Conservation (phyloP, 2,329 filamentous ascomycete genomes). For the Phoma sp. region DNA sequence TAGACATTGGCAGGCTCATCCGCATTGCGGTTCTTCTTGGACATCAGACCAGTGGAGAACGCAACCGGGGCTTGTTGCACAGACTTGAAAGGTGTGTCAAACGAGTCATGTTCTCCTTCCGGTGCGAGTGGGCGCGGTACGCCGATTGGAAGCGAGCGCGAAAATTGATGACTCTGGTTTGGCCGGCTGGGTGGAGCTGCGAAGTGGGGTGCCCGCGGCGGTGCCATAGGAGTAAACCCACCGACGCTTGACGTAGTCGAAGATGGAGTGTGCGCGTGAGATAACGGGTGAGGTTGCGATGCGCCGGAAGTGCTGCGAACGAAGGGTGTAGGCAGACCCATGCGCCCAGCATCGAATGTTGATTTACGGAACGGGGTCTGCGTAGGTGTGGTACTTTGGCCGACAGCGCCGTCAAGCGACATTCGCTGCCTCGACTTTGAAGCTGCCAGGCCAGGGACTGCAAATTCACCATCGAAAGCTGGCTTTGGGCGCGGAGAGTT, state of each 20-base stretch:
- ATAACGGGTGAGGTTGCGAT: slow-evolving; percentile 74
- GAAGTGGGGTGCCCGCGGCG: slow-evolving; percentile 40
- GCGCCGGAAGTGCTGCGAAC: slow-evolving; percentile 29
- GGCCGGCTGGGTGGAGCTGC: slow-evolving; percentile 28
- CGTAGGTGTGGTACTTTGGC: slow-evolving; percentile 69
- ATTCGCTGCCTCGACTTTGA: slow-evolving; percentile 71
- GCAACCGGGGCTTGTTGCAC: slow-evolving; percentile 76
- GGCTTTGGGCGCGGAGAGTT: slow-evolving; percentile 47
- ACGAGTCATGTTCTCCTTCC: slow-evolving; percentile 59
- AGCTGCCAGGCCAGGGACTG: slow-evolving; percentile 59
- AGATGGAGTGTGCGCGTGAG: slow-evolving; percentile 83
- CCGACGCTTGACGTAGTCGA: slow-evolving; percentile 79
- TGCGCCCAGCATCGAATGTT: slow-evolving; percentile 38
- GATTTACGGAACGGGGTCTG: slow-evolving; percentile 61
- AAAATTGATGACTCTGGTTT: slow-evolving; percentile 57
- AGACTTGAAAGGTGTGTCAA: slow-evolving; percentile 80
- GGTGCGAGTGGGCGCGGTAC: slow-evolving; percentile 58
- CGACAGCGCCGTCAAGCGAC: slow-evolving; percentile 78
- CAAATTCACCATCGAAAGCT: slow-evolving; percentile 55
- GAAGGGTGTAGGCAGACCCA: slow-evolving; percentile 30
- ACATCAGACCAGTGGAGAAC: slow-evolving; percentile 85
- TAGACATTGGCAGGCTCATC: slow-evolving; percentile 67
- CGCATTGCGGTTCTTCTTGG: slow-evolving; percentile 83
- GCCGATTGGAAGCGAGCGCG: slow-evolving; percentile 76
- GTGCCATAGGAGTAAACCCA: slow-evolving; percentile 61